Evolutionary conservation across 2,329 filamentous ascomycete genomes (phyloP), one percentile per base, ranked within the genome.

Genomic region (Fusarium devonianum): DNA sequence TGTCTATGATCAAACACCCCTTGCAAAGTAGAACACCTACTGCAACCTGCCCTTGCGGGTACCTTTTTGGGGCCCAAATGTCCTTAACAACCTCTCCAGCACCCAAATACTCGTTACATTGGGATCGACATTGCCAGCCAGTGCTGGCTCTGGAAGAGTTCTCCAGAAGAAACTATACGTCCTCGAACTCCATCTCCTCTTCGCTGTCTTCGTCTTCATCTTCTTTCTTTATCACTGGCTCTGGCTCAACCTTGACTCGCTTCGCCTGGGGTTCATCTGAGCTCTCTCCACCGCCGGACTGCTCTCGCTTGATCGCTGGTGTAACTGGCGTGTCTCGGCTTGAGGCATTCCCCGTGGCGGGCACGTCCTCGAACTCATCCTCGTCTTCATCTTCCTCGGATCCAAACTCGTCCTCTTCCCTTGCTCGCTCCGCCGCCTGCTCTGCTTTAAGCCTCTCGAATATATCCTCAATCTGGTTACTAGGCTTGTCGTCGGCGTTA

Each of bases 391-490:
- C 71, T n/a, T 70, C 69, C 17, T 70, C 69, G 9, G 69, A 70
- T 3, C 58, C 67, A 23, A 67, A 62, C 3, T 73, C 67, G 21
- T 71, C 61, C 12, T 60, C 58, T 22, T 66, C 64, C 30, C 69
- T 60, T 9, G 69, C 69, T 26, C 69, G 66, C 61, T 73, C 80
- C 52, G 71, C 79, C 48, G 69, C 77, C 68, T 87, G 81, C 54
- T 85, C 83, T 5, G 78, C 80, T 60, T 85, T 85, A 13, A 91
- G 76, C 49, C 81, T 81, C 26, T 82, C 82, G 67, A 89, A 91
- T 47, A 88, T 84, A 43, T 84, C 83, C 46, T 87, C 85, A 54
- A 91, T 81, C 48, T 81, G 78, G 30, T 81, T 75, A 21, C 79
- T 75, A 51, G 84, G 77, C 17, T 78, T 80, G 47, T 76, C 75